A percentile compares a stretch with the other conserved stretches of the same genome.
Evolutionary conservation across 2,329 filamentous ascomycete genomes (phyloP).

Genomic region (Pseudopithomyces chartarum): DNA sequence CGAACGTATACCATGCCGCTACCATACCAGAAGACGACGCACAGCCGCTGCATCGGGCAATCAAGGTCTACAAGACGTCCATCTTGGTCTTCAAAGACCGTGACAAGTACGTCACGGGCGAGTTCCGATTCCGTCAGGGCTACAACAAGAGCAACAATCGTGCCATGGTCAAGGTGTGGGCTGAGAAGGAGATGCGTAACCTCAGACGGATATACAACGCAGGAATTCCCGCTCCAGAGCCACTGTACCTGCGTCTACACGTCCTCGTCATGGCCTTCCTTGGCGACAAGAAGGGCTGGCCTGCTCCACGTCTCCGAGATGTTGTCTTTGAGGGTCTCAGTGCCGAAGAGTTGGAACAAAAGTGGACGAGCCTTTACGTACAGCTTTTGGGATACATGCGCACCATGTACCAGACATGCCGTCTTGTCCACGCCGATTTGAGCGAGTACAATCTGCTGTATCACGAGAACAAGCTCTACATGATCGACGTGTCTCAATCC

Average conservation of each 20-base stretch:
- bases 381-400: slow-evolving; percentile 89
- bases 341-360: slow-evolving; percentile 58
- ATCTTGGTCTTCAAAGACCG: slow-evolving; percentile 98
- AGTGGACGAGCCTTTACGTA: slow-evolving; percentile 80
- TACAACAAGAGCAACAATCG: slow-evolving; percentile 95
- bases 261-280: slow-evolving; percentile 95
- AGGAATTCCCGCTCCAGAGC: slow-evolving; percentile 88
- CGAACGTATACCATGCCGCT: slow-evolving; percentile 94
- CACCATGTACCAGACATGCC: slow-evolving; percentile 88
- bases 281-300: slow-evolving; percentile 83
- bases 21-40: slow-evolving; percentile 58
- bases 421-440: slow-evolving; percentile 91
- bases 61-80: slow-evolving; percentile 99
- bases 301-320: slow-evolving; percentile 87
- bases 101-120: slow-evolving; percentile 92
- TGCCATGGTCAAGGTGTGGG: slow-evolving; percentile 98
- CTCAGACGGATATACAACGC: slow-evolving; percentile 81
- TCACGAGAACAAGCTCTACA: slow-evolving; percentile 78
- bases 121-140: slow-evolving; percentile 87
- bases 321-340: slow-evolving; percentile 74
- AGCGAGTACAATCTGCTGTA: slow-evolving; percentile 99
- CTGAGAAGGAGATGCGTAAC: slow-evolving; percentile 97
- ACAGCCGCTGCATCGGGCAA: slow-evolving; percentile 72
- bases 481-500: slow-evolving; percentile 97
- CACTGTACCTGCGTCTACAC: slow-evolving; percentile 86